phyloP scores from a whole-genome alignment of 768 basidiomycete species.

The Suillus variegatus region DNA sequence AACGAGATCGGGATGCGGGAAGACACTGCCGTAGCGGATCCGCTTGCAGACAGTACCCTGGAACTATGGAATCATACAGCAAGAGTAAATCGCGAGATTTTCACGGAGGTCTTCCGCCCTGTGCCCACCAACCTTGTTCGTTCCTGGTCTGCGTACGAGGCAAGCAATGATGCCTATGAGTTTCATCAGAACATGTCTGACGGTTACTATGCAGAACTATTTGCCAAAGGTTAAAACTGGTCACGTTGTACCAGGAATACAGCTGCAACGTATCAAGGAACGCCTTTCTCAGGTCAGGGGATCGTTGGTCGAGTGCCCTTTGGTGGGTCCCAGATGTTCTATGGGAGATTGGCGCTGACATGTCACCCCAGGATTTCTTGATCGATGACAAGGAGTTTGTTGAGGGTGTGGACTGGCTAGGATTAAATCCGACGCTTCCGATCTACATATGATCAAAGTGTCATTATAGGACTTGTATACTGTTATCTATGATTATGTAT shows the following conservation, averaged over 20 bases:
- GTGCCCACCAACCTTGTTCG: slow-evolving; percentile 83
- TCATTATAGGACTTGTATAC: neutral
- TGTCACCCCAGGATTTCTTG: slow-evolving; percentile 67
- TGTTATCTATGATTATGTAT: neutral
- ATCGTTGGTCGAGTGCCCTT: slow-evolving; percentile 72
- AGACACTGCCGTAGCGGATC: slow-evolving; percentile 76
- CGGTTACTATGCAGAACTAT: slow-evolving; percentile 54
- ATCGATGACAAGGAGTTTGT: slow-evolving; percentile 77
- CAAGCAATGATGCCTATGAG: slow-evolving; percentile 32
- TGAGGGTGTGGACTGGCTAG: slow-evolving; percentile 70
- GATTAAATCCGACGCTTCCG: slow-evolving; percentile 74
- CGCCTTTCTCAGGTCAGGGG: slow-evolving; percentile 71
- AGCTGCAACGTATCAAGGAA: slow-evolving; percentile 71
- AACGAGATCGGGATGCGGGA: slow-evolving; percentile 62
- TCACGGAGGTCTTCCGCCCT: slow-evolving; percentile 84
- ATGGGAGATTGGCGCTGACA: slow-evolving; percentile 10
- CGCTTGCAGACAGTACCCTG: slow-evolving; percentile 62
- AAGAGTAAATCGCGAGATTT: slow-evolving; percentile 78
- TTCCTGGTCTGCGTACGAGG: slow-evolving; percentile 78
- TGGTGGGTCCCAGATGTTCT: slow-evolving; percentile 45
- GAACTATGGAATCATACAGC: slow-evolving; percentile 72
- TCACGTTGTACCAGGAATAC: slow-evolving; percentile 73
- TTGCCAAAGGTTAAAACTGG: slow-evolving; percentile 77
- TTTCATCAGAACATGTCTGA: slow-evolving; percentile 4
- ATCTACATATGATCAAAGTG: slow-evolving; percentile 59